These are phyloP conservation scores for Cladosporium sp. DNA, from an alignment of 2,329 filamentous ascomycete species.

Conservation along the genomic window DNA sequence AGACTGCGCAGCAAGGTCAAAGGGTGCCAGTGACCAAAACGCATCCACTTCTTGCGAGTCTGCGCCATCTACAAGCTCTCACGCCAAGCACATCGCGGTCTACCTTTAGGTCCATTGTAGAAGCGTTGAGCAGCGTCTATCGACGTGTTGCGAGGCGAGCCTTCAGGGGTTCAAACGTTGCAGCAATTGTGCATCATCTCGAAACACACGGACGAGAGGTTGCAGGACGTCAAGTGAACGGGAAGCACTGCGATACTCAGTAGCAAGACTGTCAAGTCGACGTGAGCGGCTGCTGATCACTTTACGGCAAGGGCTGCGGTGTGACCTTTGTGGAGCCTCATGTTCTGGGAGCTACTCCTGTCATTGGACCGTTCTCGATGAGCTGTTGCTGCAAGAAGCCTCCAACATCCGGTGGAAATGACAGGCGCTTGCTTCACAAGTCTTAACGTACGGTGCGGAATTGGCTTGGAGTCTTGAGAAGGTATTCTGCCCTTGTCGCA, in stretches of 20 bases:
- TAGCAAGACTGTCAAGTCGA: neutral
- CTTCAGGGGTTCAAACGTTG: neutral
- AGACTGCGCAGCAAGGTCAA: too few species aligned
- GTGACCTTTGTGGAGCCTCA: neutral
- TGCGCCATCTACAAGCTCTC: neutral
- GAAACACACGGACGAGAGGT: constrained; percentile 2
- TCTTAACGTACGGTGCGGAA: neutral
- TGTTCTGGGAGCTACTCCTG: too few species aligned
- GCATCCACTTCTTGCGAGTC: neutral
- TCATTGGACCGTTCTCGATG: neutral
- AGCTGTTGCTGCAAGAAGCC: neutral
- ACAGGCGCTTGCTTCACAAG: constrained; percentile 5
- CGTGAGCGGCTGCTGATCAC: neutral
- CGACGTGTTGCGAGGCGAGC: neutral
- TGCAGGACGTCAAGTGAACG: neutral
- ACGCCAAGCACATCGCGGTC: neutral
- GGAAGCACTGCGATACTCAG: neutral
- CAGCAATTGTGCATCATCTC: neutral
- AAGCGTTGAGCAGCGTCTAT: neutral
- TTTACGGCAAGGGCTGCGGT: neutral
- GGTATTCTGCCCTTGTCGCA: too few species aligned
- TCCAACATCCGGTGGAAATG: neutral
- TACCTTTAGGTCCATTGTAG: neutral
- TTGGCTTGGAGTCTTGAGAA: too few species aligned
- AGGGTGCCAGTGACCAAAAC: neutral